Percentiles rank a stretch among this genome's conserved stretches.
Evolutionary conservation across 2,329 filamentous ascomycete genomes (phyloP).

Genomic region (Phaeosphaeriaceae sp.): DNA sequence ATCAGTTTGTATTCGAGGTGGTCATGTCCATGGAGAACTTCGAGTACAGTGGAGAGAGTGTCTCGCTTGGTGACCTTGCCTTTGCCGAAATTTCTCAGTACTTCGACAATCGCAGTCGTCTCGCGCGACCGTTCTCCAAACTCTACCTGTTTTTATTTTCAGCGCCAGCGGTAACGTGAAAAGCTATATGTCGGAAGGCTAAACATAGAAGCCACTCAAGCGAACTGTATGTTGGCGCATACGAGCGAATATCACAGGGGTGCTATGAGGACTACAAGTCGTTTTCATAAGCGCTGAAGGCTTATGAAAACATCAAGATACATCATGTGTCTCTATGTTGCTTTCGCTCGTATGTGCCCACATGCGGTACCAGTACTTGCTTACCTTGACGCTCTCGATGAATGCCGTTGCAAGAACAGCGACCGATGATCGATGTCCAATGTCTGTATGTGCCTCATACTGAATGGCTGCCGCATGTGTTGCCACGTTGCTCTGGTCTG

Average conservation of each 20-base stretch:
- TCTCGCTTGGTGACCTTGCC: slow-evolving; percentile 30
- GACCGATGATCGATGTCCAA: background rate
- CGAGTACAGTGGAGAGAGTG: slow-evolving; percentile 22
- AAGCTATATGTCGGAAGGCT: background rate
- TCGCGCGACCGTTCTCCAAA: slow-evolving; percentile 35
- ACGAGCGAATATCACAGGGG: no score
- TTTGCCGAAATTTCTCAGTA: slow-evolving; percentile 23
- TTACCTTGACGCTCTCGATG: slow-evolving; percentile 6
- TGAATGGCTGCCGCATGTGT: background rate
- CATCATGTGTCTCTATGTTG: no score
- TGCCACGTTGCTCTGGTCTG: background rate
- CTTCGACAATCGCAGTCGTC: slow-evolving; percentile 18
- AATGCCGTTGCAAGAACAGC: background rate
- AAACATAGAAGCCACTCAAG: background rate
- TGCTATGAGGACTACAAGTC: no score
- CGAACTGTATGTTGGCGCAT: no score
- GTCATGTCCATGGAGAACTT: slow-evolving; percentile 21
- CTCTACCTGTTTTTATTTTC: slow-evolving; percentile 13
- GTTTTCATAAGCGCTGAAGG: no score
- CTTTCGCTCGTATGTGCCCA: no score
- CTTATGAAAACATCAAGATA: no score
- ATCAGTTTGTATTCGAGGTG: slow-evolving; percentile 32
- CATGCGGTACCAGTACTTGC: no score
- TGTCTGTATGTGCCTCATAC: background rate
- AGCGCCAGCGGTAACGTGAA: background rate